Base-by-base conservation (phyloP, 495 filamentous ascomycete genomes). In the Pseudevernia furfuracea region DNA sequence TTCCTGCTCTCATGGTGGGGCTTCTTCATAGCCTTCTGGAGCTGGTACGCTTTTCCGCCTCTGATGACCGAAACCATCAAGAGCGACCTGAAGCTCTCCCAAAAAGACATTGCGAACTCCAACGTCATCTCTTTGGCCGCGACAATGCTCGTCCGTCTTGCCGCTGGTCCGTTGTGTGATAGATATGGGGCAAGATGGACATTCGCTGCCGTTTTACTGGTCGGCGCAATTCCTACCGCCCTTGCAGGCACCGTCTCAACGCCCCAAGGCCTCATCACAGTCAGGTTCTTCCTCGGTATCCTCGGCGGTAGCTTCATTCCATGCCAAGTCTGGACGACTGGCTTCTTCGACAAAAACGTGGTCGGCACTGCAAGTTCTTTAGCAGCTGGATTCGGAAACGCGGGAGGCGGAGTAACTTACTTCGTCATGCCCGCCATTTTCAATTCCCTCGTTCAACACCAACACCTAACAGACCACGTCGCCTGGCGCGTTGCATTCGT, bases 1-100 rank as follows among this genome's bases (percentile, higher is more conserved):
- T 96, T 94, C 73, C 90, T 93, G 81, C 94, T 97, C 74, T 91
- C 91, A 0, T 96, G 92, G 87, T 82, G 89, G 56, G 92, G 92
- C 14, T 97, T 97, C 76, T 89, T 96, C 87, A 84, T 96, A 63
- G 90, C 91, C 28, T 97, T 97, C 78, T 87, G 91, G 75, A 92
- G 89, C 4, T 97, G 92, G 81, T 84, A 82, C 76, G 84, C 89
- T 5, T 92, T 92, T 75, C 89, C 90, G 53, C 89, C 89, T 67
- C 72, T 93, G 76, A 80, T 92, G 72, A 85, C 84, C 15, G 83
- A 82, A 60, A 89, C 89, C 4, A 92, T 94, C 75, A 87, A 85
- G 73, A 75, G 82, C 66, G 91, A 96, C 72, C 77, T 97, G 32
- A 60, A 85, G 25, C 86, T 96, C 70, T 84, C 82, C 19, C 79